Conservation (phyloP, 495 filamentous ascomycete genomes). For the Lichenothelia convexa region DNA sequence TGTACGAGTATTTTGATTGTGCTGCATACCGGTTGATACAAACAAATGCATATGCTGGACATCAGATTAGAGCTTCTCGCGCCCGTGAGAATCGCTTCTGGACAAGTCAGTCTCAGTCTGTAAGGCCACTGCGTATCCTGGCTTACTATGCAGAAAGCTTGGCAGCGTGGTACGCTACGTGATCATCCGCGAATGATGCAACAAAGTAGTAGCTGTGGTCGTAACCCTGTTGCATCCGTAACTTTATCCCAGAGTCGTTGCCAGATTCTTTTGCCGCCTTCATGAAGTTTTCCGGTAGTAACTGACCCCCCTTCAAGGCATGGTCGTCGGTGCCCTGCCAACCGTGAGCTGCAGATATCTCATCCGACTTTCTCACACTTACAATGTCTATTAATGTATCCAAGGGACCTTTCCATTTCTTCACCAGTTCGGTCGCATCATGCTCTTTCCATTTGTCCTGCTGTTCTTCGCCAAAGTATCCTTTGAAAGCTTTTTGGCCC, state of each 20-base stretch:
- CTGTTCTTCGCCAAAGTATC: constrained; percentile 65
- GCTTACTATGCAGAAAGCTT: constrained; percentile 42
- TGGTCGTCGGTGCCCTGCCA: constrained; percentile 69
- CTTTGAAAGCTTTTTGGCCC: constrained; percentile 87
- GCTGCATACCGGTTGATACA: no score
- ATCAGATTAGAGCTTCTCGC: no score
- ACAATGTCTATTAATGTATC: constrained; percentile 71
- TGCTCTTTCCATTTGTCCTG: constrained; percentile 64
- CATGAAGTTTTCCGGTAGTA: constrained; percentile 84
- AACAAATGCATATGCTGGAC: no score
- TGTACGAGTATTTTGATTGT: no score
- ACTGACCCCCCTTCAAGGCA: constrained; percentile 84
- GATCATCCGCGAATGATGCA: constrained; percentile 71
- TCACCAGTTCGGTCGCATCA: constrained; percentile 82
- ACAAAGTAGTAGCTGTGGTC: constrained; percentile 97
- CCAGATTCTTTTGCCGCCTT: constrained; percentile 57
- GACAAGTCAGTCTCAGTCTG: background rate
- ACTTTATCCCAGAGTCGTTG: constrained; percentile 40
- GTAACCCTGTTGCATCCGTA: constrained; percentile 80
- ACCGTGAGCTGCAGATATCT: background rate
- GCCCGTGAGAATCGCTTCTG: no score
- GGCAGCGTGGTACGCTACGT: constrained; percentile 66
- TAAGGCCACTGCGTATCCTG: no score
- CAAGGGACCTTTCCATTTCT: constrained; percentile 50
- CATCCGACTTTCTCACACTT: constrained; percentile 11